Evolutionary conservation across 805 yeast genomes (phyloP).

Genomic region (Candida adriatica): DNA sequence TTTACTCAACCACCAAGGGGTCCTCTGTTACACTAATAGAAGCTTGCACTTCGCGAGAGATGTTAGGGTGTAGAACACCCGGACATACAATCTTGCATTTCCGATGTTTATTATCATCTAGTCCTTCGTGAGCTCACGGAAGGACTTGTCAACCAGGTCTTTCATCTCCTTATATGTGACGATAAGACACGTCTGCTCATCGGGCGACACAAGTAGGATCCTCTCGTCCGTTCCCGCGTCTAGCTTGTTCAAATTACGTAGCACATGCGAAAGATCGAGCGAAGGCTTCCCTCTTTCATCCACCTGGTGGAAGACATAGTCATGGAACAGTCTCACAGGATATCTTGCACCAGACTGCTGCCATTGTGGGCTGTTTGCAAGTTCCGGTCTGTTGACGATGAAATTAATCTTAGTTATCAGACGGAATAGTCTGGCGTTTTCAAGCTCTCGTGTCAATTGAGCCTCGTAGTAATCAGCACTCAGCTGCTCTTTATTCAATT

Average conservation of each 20-base stretch:
- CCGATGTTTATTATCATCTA: background rate
- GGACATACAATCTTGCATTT: no score
- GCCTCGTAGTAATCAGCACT: conserved; percentile 54
- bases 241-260: conserved; percentile 74
- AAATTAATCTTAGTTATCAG: conserved; percentile 75
- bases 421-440: conserved; percentile 82
- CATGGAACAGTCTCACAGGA: conserved; percentile 67
- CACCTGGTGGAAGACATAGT: conserved; percentile 78
- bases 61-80: no score
- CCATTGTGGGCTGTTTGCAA: conserved; percentile 47
- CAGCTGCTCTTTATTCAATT: conserved; percentile 44
- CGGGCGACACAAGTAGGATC: conserved; percentile 71
- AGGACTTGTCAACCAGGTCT: conserved; percentile 61
- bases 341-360: conserved; percentile 71
- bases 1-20: no score
- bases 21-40: no score
- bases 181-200: conserved; percentile 79
- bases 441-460: conserved; percentile 65
- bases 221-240: conserved; percentile 90
- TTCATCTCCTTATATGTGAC: conserved; percentile 80
- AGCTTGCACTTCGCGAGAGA: no score
- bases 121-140: conserved; percentile 35
- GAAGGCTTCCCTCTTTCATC: conserved; percentile 74
- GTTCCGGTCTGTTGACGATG: conserved; percentile 68
- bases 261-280: conserved; percentile 75